Percentiles rank a stretch among this genome's conserved stretches.
Evolutionary conservation across 225 moss, liverwort and hornwort genomes (phyloP).

Genomic region (Neckera pumila): DNA sequence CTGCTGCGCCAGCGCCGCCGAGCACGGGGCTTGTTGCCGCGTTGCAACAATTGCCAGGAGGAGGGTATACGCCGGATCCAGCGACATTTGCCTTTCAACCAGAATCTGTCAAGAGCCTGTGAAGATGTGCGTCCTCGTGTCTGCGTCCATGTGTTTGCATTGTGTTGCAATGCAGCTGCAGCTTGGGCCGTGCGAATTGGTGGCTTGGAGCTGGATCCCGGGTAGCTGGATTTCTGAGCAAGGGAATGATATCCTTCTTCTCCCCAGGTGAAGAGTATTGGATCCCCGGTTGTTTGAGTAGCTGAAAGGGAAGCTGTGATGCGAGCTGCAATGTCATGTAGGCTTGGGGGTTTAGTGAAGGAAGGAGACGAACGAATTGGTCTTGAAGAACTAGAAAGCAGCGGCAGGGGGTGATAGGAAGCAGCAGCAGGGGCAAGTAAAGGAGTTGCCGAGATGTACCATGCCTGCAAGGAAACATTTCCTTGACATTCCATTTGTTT

Average conservation of each 20-base stretch:
- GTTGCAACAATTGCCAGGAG: conserved; percentile 39
- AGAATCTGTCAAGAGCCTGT: conserved; percentile 17
- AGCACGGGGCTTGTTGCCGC: conserved; percentile 31
- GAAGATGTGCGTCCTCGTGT: neutral
- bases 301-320: neutral
- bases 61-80: conserved; percentile 29
- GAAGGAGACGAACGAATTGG: neutral
- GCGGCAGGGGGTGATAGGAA: neutral
- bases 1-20: neutral
- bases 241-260: neutral
- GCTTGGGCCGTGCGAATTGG: conserved; percentile 1
- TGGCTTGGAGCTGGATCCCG: conserved; percentile 8
- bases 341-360: neutral
- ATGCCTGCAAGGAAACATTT: conserved; percentile 39
- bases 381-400: neutral
- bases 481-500: conserved; percentile 16
- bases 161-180: neutral
- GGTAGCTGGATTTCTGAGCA: neutral
- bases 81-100: conserved; percentile 23
- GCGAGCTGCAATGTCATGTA: neutral
- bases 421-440: neutral
- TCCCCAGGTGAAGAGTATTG: neutral
- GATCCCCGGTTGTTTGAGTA: neutral
- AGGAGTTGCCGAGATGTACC: conserved; percentile 27
- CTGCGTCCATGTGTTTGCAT: neutral